phyloP scores from a whole-genome alignment of 2,329 filamentous ascomycete species.

The Botryotinia calthae region DNA sequence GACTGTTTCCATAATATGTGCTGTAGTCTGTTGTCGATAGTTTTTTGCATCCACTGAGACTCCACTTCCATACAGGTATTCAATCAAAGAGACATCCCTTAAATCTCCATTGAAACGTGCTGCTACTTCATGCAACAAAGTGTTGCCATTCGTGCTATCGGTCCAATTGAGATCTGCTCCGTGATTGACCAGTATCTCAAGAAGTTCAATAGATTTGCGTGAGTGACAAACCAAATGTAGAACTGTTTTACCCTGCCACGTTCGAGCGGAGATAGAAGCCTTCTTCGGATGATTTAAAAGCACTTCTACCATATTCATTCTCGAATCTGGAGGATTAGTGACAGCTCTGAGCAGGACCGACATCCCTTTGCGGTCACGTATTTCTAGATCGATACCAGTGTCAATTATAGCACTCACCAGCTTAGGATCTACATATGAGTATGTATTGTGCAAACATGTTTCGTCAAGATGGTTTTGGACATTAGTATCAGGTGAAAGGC shows the following conservation, averaged over 20 bases:
- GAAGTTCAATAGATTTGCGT: not conserved
- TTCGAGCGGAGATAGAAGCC: not conserved
- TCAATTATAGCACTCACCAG: not conserved
- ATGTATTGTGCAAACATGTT: not conserved
- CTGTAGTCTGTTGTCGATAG: constrained; percentile 8
- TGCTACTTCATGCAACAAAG: constrained; percentile 18
- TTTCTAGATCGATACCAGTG: constrained; percentile 4
- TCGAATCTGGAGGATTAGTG: not conserved
- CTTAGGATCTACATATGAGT: rapidly evolving
- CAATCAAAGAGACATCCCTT: not conserved
- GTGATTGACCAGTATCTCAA: constrained; percentile 18
- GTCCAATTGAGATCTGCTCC: constrained; percentile 18
- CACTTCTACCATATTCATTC: not conserved
- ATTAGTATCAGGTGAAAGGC: constrained; percentile 1
- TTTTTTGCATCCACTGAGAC: constrained; percentile 4
- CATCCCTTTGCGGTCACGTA: not conserved
- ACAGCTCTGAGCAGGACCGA: not conserved
- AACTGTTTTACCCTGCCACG: constrained; percentile 12
- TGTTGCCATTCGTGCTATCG: constrained; percentile 19
- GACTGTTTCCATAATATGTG: constrained; percentile 14
- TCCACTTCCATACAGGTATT: not conserved
- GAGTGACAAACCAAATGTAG: constrained; percentile 19
- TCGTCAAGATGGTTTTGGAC: not conserved
- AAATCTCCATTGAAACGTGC: not conserved
- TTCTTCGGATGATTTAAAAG: constrained; percentile 6